Evolutionary conservation across 306 rosid genomes (phyloP).

Genomic region (Lablab purpureus): DNA sequence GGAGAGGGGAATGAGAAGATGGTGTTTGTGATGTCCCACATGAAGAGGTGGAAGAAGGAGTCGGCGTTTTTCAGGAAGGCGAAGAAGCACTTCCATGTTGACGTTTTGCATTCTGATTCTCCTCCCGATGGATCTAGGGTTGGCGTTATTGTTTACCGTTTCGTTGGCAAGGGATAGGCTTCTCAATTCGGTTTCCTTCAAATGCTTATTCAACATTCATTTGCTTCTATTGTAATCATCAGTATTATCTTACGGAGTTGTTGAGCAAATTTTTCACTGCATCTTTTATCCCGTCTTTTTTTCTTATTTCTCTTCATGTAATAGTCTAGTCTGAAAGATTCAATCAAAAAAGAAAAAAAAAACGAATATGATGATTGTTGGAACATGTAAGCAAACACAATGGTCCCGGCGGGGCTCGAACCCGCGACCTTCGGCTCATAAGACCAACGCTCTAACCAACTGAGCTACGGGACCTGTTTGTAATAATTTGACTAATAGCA

Average conservation of each 20-base stretch:
- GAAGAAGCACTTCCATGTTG: slow-evolving; percentile 64
- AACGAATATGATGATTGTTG: too few relatives aligned
- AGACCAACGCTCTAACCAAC: slow-evolving; percentile 66
- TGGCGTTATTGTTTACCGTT: slow-evolving; percentile 78
- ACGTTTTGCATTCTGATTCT: slow-evolving; percentile 61
- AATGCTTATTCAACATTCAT: too few relatives aligned
- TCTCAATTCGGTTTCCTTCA: not conserved
- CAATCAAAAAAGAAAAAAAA: too few relatives aligned
- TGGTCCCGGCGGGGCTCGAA: slow-evolving; percentile 64
- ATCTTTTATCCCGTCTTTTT: too few relatives aligned
- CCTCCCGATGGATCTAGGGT: slow-evolving; percentile 71
- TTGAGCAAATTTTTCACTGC: too few relatives aligned
- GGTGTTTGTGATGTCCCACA: slow-evolving; percentile 85
- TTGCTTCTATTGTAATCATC: too few relatives aligned
- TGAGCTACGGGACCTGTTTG: slow-evolving; percentile 51
- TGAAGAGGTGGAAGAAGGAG: slow-evolving; percentile 92
- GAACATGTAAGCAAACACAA: too few relatives aligned
- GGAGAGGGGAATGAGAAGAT: slow-evolving; percentile 31
- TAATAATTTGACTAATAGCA: too few relatives aligned
- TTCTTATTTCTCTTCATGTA: too few relatives aligned
- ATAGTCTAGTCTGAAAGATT: too few relatives aligned
- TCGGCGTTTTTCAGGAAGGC: slow-evolving; percentile 84
- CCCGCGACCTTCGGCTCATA: slow-evolving; percentile 69
- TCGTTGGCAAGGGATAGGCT: slow-evolving; percentile 48
- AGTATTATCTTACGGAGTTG: too few relatives aligned